Evolutionary conservation across 2,329 filamentous ascomycete species (phyloP), one percentile per base, ranked within the genome.

Genomic region (Chaetomiaceae sp.): DNA sequence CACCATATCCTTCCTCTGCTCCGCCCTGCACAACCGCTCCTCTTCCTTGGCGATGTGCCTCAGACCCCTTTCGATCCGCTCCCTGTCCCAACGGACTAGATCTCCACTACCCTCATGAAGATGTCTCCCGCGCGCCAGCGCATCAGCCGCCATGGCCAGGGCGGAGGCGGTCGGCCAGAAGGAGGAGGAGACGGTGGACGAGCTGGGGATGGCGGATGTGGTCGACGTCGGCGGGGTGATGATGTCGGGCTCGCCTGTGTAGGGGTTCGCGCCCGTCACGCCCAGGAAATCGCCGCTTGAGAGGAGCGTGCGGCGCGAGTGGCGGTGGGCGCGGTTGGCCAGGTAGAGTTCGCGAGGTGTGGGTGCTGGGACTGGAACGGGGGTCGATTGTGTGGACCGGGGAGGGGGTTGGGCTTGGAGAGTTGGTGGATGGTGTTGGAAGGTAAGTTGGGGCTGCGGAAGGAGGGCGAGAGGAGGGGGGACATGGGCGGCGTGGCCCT

Each of bases 251-350:
- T 75, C 69, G 5, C 81, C 79, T 0, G 81, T 83, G 38, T 72
- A 68, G 0, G 81, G 81, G 60, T 84, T 83, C 49, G 79, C 70
- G 3, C 81, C 81, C 54, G 81, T 79, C 1, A 83, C 77, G 2
- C 80, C 80, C 0, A 84, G 72, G 61, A 75, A 84, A 63, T 84
- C 81, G 4, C 79, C 79, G 50, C 77, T 81, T 50, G 76, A 72
- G 56, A 76, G 79, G 50, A 82, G 69, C 37, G 64, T 72, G 40
- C 71, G 71, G 6, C 79, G 72, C 33, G 71, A 67, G 15, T 64
- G 68, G n/a, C 71, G 70, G 8, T 60, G 59, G n/a, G 70, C 63
- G 49, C 68, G 63, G 48, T 68, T 73, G 2, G 64, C 64, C 12
- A 68, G 63, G 17, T 71, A 64, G 11, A 65, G 47, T 7, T 55